Evolutionary conservation across 257 asterid genomes (phyloP).

Genomic region (Handroanthus guayacan): DNA sequence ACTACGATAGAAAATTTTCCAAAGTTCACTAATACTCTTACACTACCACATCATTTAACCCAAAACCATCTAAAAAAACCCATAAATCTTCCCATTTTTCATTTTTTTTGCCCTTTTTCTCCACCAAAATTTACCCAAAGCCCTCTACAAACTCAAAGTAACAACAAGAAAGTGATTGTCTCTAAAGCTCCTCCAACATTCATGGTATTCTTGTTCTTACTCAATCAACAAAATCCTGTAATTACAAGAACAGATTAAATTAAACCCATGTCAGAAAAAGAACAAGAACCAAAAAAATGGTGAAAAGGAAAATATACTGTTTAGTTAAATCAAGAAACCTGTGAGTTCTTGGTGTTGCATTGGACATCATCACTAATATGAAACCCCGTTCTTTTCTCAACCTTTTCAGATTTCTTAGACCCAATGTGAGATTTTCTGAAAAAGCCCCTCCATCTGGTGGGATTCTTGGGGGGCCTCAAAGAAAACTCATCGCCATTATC

Average conservation of each 20-base stretch:
- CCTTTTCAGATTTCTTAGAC: slow-evolving; percentile 64
- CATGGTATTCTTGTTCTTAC: slow-evolving; percentile 19
- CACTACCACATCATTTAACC: slow-evolving; percentile 27
- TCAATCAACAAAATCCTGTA: slow-evolving; percentile 49
- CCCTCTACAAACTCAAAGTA: slow-evolving; percentile 9
- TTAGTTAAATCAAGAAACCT: slow-evolving; percentile 30
- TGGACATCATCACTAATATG: slow-evolving; percentile 40
- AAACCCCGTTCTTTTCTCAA: slow-evolving; percentile 37
- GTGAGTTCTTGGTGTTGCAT: slow-evolving; percentile 49
- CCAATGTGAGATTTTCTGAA: slow-evolving; percentile 74
- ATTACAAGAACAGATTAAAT: neutral
- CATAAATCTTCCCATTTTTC: slow-evolving; percentile 9
- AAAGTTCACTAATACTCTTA: slow-evolving; percentile 42
- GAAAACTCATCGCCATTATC: slow-evolving; percentile 40
- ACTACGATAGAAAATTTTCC: slow-evolving; percentile 26
- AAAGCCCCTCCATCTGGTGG: slow-evolving; percentile 82
- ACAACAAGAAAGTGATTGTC: neutral
- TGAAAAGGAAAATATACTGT: neutral
- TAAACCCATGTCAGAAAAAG: neutral
- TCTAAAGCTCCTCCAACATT: slow-evolving; percentile 8
- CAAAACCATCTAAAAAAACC: slow-evolving; percentile 33
- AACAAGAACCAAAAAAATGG: neutral
- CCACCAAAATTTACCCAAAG: slow-evolving; percentile 40
- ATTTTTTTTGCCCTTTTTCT: neutral
- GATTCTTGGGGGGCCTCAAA: slow-evolving; percentile 75